Evolutionary conservation across 768 basidiomycete genomes (phyloP).

Genomic region (Suillus lakei): DNA sequence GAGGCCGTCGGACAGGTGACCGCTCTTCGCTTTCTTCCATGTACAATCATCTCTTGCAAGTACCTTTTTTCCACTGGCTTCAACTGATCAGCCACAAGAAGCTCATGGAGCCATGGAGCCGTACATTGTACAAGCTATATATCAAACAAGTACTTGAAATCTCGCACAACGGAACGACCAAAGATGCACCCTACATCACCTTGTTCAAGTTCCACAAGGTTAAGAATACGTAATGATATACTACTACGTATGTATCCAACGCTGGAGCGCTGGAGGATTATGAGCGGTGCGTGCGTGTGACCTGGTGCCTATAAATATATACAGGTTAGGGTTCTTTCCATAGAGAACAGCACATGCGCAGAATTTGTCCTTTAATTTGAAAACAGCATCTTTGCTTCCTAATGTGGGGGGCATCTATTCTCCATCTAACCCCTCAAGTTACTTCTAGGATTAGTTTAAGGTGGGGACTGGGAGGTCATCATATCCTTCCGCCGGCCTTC

Average conservation of each 20-base stretch:
- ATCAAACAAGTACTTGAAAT: not conserved
- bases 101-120: not conserved
- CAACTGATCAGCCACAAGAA: not conserved
- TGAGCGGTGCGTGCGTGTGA: not conserved
- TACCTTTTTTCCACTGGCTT: not conserved
- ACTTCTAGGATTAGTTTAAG: not conserved
- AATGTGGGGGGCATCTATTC: not conserved
- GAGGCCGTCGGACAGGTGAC: slow-evolving; percentile 1
- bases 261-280: not conserved
- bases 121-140: not conserved
- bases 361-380: too few relatives aligned
- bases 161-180: not conserved
- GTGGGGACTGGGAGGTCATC: not conserved
- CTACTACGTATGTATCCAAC: not conserved
- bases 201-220: too few relatives aligned
- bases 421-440: not conserved
- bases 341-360: not conserved
- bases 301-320: not conserved
- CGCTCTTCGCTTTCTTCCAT: not conserved
- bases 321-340: not conserved
- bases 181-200: not conserved
- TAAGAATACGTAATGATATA: not conserved
- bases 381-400: not conserved
- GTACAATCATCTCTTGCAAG: not conserved
- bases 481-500: slow-evolving; percentile 32